Conservation (phyloP, 768 basidiomycete species). For the Auriscalpium orientale region DNA sequence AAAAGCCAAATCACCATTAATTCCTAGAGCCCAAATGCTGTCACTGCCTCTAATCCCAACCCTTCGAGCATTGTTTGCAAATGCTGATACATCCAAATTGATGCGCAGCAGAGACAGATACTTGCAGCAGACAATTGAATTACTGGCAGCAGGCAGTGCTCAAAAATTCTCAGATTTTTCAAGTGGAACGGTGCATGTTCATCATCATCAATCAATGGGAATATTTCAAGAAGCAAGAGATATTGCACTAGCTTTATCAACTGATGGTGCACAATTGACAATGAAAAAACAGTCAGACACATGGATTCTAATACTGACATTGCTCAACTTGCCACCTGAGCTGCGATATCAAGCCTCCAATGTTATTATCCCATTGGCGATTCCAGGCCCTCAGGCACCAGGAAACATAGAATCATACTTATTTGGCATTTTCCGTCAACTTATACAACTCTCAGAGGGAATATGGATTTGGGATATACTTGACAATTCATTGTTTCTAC, state of each 20-base stretch:
- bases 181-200: background rate
- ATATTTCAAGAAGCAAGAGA: slow-evolving; percentile 12
- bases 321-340: slow-evolving; percentile 14
- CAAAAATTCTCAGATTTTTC: background rate
- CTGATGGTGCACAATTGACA: slow-evolving; percentile 23
- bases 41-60: background rate
- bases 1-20: background rate
- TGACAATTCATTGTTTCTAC: background rate
- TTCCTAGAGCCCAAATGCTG: background rate
- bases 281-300: slow-evolving; percentile 27
- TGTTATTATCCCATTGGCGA: background rate
- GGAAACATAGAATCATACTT: background rate
- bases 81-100: background rate
- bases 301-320: slow-evolving; percentile 18
- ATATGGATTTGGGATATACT: background rate
- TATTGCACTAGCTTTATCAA: slow-evolving; percentile 20
- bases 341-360: background rate
- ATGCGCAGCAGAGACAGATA: background rate
- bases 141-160: background rate
- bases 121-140: background rate
- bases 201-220: background rate
- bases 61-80: background rate
- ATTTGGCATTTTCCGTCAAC: background rate
- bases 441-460: background rate
- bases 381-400: background rate